These are phyloP conservation scores for Aquanectria penicillioides DNA, from an alignment of 2,329 filamentous ascomycete genomes.

Conservation along the genomic window DNA sequence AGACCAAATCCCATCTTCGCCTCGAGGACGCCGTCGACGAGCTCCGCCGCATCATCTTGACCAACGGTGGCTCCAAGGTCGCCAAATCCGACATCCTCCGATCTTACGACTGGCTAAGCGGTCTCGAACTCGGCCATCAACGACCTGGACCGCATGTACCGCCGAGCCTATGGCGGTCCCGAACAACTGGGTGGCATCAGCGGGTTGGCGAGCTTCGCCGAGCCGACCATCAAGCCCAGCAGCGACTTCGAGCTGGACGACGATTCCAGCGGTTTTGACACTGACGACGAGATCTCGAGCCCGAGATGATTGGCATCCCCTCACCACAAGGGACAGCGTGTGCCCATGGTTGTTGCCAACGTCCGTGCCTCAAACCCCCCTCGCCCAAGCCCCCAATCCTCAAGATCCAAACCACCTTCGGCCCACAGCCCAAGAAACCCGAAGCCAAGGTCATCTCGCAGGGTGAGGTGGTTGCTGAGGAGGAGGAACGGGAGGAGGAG, in stretches of 20 bases:
- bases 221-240: slow-evolving; percentile 36
- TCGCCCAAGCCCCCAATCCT: slow-evolving; percentile 46
- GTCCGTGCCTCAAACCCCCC: slow-evolving; percentile 28
- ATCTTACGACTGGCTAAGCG: slow-evolving; percentile 67
- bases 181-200: slow-evolving; percentile 59
- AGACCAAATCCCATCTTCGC: slow-evolving; percentile 53
- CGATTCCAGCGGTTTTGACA: slow-evolving; percentile 19
- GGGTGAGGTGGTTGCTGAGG: slow-evolving; percentile 7
- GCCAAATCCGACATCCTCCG: slow-evolving; percentile 61
- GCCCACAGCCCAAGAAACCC: slow-evolving; percentile 26
- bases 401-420: slow-evolving; percentile 58
- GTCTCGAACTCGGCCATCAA: slow-evolving; percentile 59
- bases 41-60: slow-evolving; percentile 67
- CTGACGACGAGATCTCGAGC: slow-evolving; percentile 30
- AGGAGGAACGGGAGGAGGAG: slow-evolving; percentile 42
- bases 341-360: slow-evolving; percentile 30
- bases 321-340: no score
- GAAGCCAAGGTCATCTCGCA: neutral
- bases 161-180: slow-evolving; percentile 63
- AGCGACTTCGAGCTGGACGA: slow-evolving; percentile 34
- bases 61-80: slow-evolving; percentile 60
- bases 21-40: slow-evolving; percentile 72
- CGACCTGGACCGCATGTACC: slow-evolving; percentile 67
- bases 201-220: slow-evolving; percentile 40
- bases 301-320: slow-evolving; percentile 36